A percentile compares a stretch with the other conserved stretches of the same genome.
Evolutionary conservation across 2,329 filamentous ascomycete species (phyloP).

Genomic region (Chaetomiaceae sp.): DNA sequence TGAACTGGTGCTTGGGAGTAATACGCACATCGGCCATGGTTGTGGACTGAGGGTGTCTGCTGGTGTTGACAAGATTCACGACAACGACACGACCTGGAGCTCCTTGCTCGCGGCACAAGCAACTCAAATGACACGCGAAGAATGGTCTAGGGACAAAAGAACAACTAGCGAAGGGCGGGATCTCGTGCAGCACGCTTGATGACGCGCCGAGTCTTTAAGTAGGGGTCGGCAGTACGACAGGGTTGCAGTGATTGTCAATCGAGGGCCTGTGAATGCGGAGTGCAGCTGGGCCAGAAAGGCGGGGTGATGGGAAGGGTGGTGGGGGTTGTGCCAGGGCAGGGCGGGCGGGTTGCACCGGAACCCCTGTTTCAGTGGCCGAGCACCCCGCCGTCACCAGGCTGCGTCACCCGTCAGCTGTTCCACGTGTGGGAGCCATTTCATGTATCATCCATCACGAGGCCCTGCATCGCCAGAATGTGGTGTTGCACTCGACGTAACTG

Average conservation of each 20-base stretch:
- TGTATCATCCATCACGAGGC: slow-evolving; percentile 21
- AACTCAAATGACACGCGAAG: background rate
- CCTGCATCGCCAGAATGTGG: background rate
- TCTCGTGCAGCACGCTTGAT: background rate
- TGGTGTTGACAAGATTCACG: background rate
- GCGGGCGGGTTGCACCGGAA: slow-evolving; percentile 3
- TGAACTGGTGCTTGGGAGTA: background rate
- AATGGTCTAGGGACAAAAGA: background rate
- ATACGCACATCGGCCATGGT: slow-evolving; percentile 19
- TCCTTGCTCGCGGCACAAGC: background rate
- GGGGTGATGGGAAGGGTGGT: slow-evolving; percentile 11
- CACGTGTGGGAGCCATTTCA: slow-evolving; percentile 19
- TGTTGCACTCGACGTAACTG: slow-evolving; percentile 5
- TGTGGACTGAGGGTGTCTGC: background rate
- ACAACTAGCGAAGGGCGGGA: background rate
- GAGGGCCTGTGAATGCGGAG: slow-evolving; percentile 20
- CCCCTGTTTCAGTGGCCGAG: slow-evolving; percentile 9
- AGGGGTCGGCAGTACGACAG: slow-evolving; percentile 4
- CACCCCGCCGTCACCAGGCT: background rate
- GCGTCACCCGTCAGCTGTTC: slow-evolving; percentile 13
- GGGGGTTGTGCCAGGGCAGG: slow-evolving; percentile 5
- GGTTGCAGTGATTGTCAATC: slow-evolving; percentile 17
- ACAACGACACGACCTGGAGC: background rate
- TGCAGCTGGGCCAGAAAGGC: slow-evolving; percentile 14
- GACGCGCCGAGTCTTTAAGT: slow-evolving; percentile 5